Evolutionary conservation across 345 rosid genomes (phyloP).

Genomic region (Eucalyptus erythrocorys): DNA sequence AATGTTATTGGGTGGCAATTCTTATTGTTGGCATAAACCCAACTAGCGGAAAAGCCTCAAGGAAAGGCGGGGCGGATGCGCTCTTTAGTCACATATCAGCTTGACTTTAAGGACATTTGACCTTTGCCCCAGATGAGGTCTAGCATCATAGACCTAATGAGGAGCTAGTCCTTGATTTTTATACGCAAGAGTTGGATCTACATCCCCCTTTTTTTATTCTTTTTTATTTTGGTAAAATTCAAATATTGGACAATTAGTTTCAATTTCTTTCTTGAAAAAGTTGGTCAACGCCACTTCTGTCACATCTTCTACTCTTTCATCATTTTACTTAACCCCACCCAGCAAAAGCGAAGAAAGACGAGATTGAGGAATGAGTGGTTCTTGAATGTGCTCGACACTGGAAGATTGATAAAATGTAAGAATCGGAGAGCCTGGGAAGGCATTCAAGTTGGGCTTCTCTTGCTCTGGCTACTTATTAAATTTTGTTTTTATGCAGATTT

Average conservation of each 20-base stretch:
- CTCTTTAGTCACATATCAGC: not conserved
- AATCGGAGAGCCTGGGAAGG: not conserved
- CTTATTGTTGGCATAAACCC: not conserved
- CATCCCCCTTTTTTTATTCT: not conserved
- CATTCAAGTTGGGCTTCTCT: not conserved
- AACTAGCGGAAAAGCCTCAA: not conserved
- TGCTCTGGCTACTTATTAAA: not conserved
- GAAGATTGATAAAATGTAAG: not conserved
- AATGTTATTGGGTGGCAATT: not conserved
- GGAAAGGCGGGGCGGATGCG: not conserved
- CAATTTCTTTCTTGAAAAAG: not conserved
- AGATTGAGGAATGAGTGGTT: not conserved
- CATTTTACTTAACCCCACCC: not conserved
- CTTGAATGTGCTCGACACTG: not conserved
- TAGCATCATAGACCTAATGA: not conserved
- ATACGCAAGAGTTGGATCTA: not conserved
- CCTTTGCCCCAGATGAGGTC: not conserved
- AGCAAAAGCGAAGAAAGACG: not conserved
- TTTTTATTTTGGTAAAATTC: not conserved
- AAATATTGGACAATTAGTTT: not conserved
- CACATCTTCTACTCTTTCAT: not conserved
- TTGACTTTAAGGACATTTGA: not conserved
- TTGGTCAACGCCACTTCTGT: not conserved
- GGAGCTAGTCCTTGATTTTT: not conserved
- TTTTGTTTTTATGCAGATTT: not conserved